These are phyloP conservation scores for Neocucurbitaria cava DNA, from an alignment of 2,329 filamentous ascomycete species.

Conservation along the genomic window DNA sequence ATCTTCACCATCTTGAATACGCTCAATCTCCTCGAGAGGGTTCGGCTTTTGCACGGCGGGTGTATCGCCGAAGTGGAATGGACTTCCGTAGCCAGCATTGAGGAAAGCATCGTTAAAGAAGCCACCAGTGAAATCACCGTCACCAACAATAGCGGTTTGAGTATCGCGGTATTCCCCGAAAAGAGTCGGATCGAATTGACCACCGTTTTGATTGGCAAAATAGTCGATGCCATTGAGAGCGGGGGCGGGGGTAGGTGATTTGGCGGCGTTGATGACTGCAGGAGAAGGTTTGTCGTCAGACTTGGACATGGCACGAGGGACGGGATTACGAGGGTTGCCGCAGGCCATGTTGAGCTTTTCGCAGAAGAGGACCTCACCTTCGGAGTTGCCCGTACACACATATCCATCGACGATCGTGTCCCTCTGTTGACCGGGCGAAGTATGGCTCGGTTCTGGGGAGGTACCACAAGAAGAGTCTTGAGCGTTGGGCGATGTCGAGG, in stretches of 20 bases:
- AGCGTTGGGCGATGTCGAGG: conserved; percentile 58
- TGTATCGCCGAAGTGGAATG: conserved; percentile 72
- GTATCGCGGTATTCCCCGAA: conserved; percentile 93
- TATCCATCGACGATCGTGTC: conserved; percentile 56
- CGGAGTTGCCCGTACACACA: conserved; percentile 57
- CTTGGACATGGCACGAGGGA: conserved; percentile 57
- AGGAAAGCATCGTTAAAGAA: conserved; percentile 81
- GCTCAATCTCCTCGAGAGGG: conserved; percentile 79
- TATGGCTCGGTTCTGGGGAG: conserved; percentile 76
- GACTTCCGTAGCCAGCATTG: conserved; percentile 76
- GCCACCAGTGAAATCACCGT: conserved; percentile 71
- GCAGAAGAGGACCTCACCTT: conserved; percentile 62
- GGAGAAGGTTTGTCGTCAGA: conserved; percentile 51
- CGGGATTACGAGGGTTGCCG: conserved; percentile 60
- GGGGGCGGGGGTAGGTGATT: conserved; percentile 38
- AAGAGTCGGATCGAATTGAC: conserved; percentile 87
- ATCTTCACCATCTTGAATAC: conserved; percentile 74
- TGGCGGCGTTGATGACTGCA: conserved; percentile 44
- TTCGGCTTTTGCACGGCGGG: conserved; percentile 61
- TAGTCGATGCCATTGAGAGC: conserved; percentile 69
- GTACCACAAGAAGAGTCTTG: conserved; percentile 71
- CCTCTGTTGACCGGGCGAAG: conserved; percentile 75
- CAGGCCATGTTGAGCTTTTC: conserved; percentile 65
- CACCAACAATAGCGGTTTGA: conserved; percentile 77
- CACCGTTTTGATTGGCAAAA: conserved; percentile 80